Conservation (phyloP, 2,329 filamentous ascomycete genomes). For the Botrytis hyacinthi region DNA sequence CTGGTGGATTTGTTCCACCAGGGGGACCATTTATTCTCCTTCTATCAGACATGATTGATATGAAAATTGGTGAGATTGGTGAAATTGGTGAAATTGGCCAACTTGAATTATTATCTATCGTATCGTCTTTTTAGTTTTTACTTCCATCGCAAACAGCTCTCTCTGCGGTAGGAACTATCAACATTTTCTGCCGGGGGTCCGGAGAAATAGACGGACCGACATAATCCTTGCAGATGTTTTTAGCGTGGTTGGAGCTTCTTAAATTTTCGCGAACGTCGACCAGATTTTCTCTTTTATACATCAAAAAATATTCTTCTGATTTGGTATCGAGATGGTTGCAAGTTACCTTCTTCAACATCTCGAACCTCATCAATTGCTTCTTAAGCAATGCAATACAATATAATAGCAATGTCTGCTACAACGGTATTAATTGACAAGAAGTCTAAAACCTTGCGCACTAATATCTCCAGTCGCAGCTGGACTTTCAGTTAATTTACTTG, state of each 20-base stretch:
- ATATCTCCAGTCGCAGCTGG: not conserved
- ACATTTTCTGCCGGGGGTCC: conserved; percentile 1
- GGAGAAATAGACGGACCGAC: conserved; percentile 13
- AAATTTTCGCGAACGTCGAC: conserved; percentile 17
- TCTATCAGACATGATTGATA: conserved; percentile 68
- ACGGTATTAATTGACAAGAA: not conserved
- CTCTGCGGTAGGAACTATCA: not conserved
- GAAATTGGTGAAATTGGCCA: not conserved
- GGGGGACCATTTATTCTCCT: conserved; percentile 86
- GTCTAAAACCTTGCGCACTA: not conserved
- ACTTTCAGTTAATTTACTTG: not conserved
- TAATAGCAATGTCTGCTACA: not conserved
- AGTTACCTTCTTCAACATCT: not conserved
- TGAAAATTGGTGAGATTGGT: not conserved
- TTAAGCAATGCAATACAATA: conserved; percentile 5
- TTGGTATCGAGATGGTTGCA: not conserved
- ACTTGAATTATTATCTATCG: not conserved
- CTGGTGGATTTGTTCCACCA: conserved; percentile 70
- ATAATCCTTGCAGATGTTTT: not conserved
- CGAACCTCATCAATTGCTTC: conserved; percentile 3
- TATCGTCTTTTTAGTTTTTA: not conserved
- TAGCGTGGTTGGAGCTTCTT: not conserved
- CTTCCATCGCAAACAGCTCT: not conserved
- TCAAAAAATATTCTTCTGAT: not conserved
- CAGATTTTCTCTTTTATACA: not conserved